phyloP scores from a whole-genome alignment of 2,329 filamentous ascomycete species.

The Clarireedia monteithiana region DNA sequence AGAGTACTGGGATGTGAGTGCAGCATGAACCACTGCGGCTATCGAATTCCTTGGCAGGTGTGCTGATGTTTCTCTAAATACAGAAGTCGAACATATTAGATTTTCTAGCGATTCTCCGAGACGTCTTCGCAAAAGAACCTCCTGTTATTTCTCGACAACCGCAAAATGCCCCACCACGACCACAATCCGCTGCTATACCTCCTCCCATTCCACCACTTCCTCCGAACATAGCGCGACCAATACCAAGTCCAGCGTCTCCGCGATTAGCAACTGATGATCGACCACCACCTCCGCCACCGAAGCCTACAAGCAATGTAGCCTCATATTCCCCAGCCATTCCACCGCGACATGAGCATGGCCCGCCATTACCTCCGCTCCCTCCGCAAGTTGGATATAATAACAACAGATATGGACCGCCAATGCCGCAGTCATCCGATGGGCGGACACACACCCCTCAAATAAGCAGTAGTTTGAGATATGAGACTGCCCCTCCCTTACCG shows the following conservation, averaged over 20 bases:
- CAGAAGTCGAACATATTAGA: slow-evolving; percentile 79
- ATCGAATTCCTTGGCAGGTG: neutral
- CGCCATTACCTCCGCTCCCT: slow-evolving; percentile 29
- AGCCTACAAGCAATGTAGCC: slow-evolving; percentile 18
- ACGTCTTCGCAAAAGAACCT: slow-evolving; percentile 90
- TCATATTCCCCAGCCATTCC: slow-evolving; percentile 12
- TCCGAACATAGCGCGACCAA: slow-evolving; percentile 47
- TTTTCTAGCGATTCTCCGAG: slow-evolving; percentile 72
- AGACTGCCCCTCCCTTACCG: slow-evolving; percentile 24
- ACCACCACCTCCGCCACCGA: slow-evolving; percentile 28
- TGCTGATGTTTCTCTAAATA: slow-evolving; percentile 20
- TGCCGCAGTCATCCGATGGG: slow-evolving; percentile 12
- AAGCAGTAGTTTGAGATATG: slow-evolving; percentile 27
- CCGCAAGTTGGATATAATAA: slow-evolving; percentile 14
- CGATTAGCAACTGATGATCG: slow-evolving; percentile 27
- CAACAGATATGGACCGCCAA: slow-evolving; percentile 18
- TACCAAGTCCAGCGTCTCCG: slow-evolving; percentile 31
- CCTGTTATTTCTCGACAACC: slow-evolving; percentile 72
- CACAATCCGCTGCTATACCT: slow-evolving; percentile 37
- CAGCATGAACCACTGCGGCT: neutral
- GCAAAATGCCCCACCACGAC: slow-evolving; percentile 35
- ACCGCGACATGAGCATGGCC: slow-evolving; percentile 22
- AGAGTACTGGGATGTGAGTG: slow-evolving; percentile 80
- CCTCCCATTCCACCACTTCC: slow-evolving; percentile 68
- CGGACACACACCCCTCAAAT: slow-evolving; percentile 25